Percentiles rank a stretch among this genome's conserved stretches.
Evolutionary conservation across 768 basidiomycete species (phyloP).

Genomic region (Hydnum rufescens): DNA sequence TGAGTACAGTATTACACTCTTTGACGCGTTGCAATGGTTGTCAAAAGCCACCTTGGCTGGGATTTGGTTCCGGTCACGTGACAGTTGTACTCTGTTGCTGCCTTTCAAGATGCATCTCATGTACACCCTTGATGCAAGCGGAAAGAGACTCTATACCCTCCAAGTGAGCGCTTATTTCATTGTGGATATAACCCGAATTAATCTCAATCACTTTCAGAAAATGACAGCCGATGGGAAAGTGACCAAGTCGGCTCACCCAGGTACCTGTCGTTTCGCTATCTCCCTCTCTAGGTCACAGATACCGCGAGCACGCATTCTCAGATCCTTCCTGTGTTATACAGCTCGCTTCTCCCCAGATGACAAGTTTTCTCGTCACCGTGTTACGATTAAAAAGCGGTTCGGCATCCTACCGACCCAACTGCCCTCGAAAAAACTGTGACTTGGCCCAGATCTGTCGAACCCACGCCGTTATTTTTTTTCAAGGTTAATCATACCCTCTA

Average conservation of each 20-base stretch:
- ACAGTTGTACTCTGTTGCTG: no score
- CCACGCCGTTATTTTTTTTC: no score
- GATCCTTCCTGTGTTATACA: conserved; percentile 16
- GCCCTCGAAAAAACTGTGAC: conserved; percentile 71
- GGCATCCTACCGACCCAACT: conserved; percentile 77
- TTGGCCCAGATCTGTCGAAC: no score
- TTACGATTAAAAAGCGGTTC: conserved; percentile 89
- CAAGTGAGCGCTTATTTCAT: conserved; percentile 35
- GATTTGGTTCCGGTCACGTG: no score
- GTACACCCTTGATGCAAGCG: conserved; percentile 65
- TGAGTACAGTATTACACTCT: no score
- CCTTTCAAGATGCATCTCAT: conserved; percentile 91
- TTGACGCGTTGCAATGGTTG: no score
- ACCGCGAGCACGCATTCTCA: background rate
- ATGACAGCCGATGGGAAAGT: conserved; percentile 55
- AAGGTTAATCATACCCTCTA: no score
- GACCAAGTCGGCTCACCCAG: conserved; percentile 94
- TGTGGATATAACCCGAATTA: conserved; percentile 1
- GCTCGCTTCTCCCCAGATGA: conserved; percentile 98
- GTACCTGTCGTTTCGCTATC: no score
- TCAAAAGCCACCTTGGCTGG: no score
- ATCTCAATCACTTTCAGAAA: conserved; percentile 39
- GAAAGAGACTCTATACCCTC: conserved; percentile 78
- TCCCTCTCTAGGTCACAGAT: background rate
- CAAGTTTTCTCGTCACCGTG: conserved; percentile 95